These are phyloP conservation scores for Penicillium canariense DNA, from an alignment of 495 filamentous ascomycete species.

Conservation along the genomic window DNA sequence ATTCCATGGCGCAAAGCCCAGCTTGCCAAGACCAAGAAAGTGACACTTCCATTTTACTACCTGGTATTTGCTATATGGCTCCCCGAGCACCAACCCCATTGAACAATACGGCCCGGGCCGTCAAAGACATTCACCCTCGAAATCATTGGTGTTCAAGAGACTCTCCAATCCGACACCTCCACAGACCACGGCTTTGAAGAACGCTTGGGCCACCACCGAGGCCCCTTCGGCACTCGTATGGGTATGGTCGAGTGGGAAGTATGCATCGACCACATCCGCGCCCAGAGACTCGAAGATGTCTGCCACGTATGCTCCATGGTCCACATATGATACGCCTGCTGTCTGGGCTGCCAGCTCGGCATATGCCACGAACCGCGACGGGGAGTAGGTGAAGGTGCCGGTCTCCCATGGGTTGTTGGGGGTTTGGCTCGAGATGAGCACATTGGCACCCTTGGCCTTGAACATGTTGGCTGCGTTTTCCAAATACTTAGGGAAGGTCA, in stretches of 20 bases:
- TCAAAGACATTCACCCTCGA: constrained; percentile 33
- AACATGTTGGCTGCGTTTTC: constrained; percentile 52
- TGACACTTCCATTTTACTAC: neutral
- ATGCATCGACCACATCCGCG: constrained; percentile 41
- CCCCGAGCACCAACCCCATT: neutral
- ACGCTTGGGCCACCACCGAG: constrained; percentile 56
- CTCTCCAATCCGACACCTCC: constrained; percentile 35
- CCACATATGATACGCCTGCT: constrained; percentile 52
- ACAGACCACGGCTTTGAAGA: constrained; percentile 58
- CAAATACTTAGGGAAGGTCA: constrained; percentile 59
- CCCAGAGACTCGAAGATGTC: constrained; percentile 51
- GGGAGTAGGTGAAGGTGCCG: constrained; percentile 42
- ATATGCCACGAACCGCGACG: constrained; percentile 57
- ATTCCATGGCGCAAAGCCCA: neutral
- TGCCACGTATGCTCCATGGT: constrained; percentile 58
- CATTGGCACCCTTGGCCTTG: constrained; percentile 57
- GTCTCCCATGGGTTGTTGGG: constrained; percentile 64
- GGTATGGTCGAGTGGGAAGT: constrained; percentile 63
- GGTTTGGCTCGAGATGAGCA: constrained; percentile 60
- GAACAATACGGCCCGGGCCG: neutral
- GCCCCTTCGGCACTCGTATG: constrained; percentile 62
- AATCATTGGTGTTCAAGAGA: constrained; percentile 28
- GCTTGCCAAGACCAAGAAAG: neutral
- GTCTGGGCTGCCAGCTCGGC: constrained; percentile 48
- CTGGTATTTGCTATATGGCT: neutral